Evolutionary conservation across 1,284 basidiomycete genomes (phyloP).

Genomic region (Tylopilus sp.): DNA sequence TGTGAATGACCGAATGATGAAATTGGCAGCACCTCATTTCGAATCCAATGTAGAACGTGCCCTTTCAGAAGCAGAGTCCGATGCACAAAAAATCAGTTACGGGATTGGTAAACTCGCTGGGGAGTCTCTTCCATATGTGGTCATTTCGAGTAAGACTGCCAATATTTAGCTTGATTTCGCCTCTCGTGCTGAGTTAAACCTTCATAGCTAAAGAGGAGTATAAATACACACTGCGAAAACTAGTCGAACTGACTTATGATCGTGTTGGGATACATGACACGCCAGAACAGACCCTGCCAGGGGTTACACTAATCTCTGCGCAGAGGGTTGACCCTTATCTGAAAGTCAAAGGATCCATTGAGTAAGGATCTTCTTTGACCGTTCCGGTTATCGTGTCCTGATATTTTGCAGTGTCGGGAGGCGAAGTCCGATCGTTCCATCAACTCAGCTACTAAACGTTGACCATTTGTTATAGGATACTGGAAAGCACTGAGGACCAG

Average conservation of each 20-base stretch:
- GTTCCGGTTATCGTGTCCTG: not conserved
- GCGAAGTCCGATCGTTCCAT: not conserved
- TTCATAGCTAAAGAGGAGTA: not conserved
- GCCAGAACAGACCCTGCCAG: not conserved
- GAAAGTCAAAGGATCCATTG: constrained; percentile 1
- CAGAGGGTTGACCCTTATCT: constrained; percentile 2
- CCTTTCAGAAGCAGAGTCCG: not conserved
- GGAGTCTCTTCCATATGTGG: not conserved
- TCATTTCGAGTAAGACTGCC: not conserved
- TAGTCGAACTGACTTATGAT: not conserved
- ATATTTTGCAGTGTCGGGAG: constrained; percentile 4
- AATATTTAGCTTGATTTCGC: not conserved
- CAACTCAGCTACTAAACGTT: not conserved
- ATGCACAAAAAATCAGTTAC: not conserved
- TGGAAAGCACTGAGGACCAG: constrained; percentile 9
- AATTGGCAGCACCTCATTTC: not conserved
- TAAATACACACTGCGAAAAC: not conserved
- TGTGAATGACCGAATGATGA: not conserved
- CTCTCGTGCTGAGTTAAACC: no score
- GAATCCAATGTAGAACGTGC: no score
- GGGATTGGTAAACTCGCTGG: not conserved
- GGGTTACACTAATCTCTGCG: not conserved
- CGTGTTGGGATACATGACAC: not conserved
- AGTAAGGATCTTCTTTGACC: constrained; percentile 2
- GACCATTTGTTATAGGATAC: constrained; percentile 32